These are phyloP conservation scores for Phylloporus arenicola DNA, from an alignment of 768 basidiomycete species.

Conservation along the genomic window DNA sequence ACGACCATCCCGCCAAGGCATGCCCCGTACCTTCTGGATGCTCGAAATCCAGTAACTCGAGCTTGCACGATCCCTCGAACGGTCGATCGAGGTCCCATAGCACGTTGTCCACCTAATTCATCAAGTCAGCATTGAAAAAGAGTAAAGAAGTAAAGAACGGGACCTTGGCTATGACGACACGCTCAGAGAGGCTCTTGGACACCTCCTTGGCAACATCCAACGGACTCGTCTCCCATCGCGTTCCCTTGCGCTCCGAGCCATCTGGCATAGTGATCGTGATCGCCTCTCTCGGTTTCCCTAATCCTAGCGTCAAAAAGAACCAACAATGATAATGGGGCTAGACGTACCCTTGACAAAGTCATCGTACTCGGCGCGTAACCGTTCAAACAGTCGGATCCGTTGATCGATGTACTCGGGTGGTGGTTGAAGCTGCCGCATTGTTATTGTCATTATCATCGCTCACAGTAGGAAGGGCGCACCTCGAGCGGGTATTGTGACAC, in stretches of 20 bases:
- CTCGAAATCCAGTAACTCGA: constrained; percentile 90
- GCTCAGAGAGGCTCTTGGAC: constrained; percentile 81
- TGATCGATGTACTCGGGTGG: constrained; percentile 83
- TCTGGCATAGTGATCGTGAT: constrained; percentile 84
- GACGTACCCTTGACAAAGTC: constrained; percentile 66
- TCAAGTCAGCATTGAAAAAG: neutral
- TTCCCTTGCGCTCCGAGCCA: constrained; percentile 78
- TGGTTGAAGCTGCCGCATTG: constrained; percentile 63
- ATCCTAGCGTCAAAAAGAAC: neutral
- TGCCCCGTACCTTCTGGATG: constrained; percentile 65
- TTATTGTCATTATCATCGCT: neutral
- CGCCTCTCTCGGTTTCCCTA: constrained; percentile 72
- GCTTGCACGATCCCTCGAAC: constrained; percentile 74
- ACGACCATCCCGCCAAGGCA: neutral
- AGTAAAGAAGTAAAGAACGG: neutral
- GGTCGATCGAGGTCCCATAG: constrained; percentile 97
- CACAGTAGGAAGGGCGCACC: constrained; percentile 31
- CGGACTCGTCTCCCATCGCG: constrained; percentile 92
- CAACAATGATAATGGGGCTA: neutral
- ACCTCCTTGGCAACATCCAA: constrained; percentile 87
- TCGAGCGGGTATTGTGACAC: constrained; percentile 56
- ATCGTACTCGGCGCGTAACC: constrained; percentile 80
- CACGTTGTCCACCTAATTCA: constrained; percentile 64
- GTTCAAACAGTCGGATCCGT: constrained; percentile 84
- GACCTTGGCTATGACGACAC: constrained; percentile 87